phyloP scores from a whole-genome alignment of 1,284 basidiomycete genomes.

The Phylloboletellus chloephorus region DNA sequence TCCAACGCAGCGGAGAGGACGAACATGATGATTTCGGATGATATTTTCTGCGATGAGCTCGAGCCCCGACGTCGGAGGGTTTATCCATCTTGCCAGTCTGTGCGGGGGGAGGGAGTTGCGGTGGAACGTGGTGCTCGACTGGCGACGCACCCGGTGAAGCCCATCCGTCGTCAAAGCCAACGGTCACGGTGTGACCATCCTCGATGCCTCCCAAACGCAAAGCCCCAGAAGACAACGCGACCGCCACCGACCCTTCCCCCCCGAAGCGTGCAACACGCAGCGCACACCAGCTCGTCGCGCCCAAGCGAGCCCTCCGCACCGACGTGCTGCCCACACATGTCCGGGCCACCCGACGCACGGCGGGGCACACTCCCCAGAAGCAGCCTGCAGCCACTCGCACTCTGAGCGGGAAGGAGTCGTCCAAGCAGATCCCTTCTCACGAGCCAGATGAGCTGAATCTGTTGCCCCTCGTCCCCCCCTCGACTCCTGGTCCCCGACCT shows the following conservation, averaged over 20 bases:
- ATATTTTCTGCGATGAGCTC: conserved; percentile 66
- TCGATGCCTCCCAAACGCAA: conserved; percentile 50
- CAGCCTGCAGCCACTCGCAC: neutral
- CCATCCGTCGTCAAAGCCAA: conserved; percentile 47
- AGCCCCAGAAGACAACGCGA: conserved; percentile 21
- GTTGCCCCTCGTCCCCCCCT: conserved; percentile 15
- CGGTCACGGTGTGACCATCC: conserved; percentile 24
- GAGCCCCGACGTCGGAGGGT: conserved; percentile 65
- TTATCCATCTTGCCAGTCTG: conserved; percentile 73
- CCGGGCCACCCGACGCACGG: no score
- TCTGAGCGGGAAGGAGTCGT: neutral
- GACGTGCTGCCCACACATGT: no score
- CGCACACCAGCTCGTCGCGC: conserved; percentile 2
- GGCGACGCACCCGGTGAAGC: conserved; percentile 53
- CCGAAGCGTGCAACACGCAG: conserved; percentile 22
- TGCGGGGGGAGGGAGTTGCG: conserved; percentile 10
- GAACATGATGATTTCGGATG: conserved; percentile 60
- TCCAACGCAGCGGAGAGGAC: conserved; percentile 21
- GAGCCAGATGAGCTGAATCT: conserved; percentile 37
- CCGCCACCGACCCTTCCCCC: conserved; percentile 8
- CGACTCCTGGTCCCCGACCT: conserved; percentile 29
- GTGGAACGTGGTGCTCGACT: no score
- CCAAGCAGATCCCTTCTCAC: conserved; percentile 5
- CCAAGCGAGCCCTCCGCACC: no score
- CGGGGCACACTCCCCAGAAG: no score